Conservation (phyloP, 768 basidiomycete species). For the Amanita fuliginea region DNA sequence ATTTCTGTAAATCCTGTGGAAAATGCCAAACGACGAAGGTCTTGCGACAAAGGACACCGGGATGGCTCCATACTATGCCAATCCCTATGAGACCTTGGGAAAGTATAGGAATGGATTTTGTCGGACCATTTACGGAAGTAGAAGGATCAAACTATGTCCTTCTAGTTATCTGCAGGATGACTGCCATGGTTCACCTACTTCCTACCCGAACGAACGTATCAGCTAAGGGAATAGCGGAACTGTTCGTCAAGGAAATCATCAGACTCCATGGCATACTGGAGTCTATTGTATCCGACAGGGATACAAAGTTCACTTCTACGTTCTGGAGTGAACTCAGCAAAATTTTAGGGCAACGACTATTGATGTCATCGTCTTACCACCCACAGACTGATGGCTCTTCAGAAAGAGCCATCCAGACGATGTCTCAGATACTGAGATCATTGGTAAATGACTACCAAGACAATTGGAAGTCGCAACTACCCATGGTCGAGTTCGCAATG, state of each 20-base stretch:
- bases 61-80: conserved; percentile 16
- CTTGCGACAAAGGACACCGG: conserved; percentile 7
- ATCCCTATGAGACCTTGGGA: conserved; percentile 19
- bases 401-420: conserved; percentile 15
- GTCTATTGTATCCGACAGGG: conserved; percentile 18
- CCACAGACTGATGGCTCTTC: conserved; percentile 28
- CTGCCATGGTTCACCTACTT: conserved; percentile 17
- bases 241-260: conserved; percentile 14
- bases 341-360: conserved; percentile 17
- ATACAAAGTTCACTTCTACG: conserved; percentile 21
- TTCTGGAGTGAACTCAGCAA: conserved; percentile 19
- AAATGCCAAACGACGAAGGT: conserved; percentile 13
- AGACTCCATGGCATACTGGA: conserved; percentile 16
- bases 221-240: conserved; percentile 13
- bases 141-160: conserved; percentile 14
- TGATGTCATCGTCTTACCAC: conserved; percentile 28
- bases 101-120: conserved; percentile 18
- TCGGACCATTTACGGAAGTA: conserved; percentile 19
- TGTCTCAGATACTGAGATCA: conserved; percentile 20
- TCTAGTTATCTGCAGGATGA: conserved; percentile 15
- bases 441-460: conserved; percentile 16
- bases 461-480: conserved; percentile 20
- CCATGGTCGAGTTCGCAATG: conserved; percentile 27
- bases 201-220: conserved; percentile 11
- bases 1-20: conserved; percentile 11